phyloP scores from a whole-genome alignment of 768 basidiomycete species.

The Hygrophorus russula region DNA sequence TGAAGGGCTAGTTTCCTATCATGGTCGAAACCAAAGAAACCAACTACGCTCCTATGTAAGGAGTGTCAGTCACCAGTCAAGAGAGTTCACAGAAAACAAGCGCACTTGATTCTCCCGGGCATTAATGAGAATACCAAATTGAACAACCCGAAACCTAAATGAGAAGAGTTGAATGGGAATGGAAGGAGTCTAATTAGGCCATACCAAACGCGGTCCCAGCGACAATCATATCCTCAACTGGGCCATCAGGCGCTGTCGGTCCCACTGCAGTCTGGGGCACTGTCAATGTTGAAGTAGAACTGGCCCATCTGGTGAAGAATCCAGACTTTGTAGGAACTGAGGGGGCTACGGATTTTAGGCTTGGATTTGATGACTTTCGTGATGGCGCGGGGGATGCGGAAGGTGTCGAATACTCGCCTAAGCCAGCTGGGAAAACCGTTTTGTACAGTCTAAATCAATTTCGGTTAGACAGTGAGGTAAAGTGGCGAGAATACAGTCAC shows the following conservation, averaged over 20 bases:
- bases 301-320: constrained; percentile 29
- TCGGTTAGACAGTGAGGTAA: constrained; percentile 5
- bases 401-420: constrained; percentile 33
- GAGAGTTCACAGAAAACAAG: not conserved
- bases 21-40: constrained; percentile 67
- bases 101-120: constrained; percentile 60
- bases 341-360: constrained; percentile 14
- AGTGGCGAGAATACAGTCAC: constrained; percentile 20
- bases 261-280: constrained; percentile 7
- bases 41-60: constrained; percentile 46
- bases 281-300: constrained; percentile 11
- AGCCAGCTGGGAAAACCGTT: constrained; percentile 51
- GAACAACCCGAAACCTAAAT: constrained; percentile 51
- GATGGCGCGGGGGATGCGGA: constrained; percentile 21
- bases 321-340: constrained; percentile 12
- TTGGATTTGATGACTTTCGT: constrained; percentile 19
- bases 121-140: constrained; percentile 72
- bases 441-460: constrained; percentile 42
- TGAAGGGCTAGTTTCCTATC: constrained; percentile 58
- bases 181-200: constrained; percentile 16
- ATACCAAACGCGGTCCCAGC: constrained; percentile 70
- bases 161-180: not conserved
- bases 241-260: constrained; percentile 28
- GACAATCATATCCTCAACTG: constrained; percentile 61
- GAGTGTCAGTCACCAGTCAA: not conserved